Evolutionary conservation across 148 eudicot species (phyloP).

Genomic region (Chenopodium album): DNA sequence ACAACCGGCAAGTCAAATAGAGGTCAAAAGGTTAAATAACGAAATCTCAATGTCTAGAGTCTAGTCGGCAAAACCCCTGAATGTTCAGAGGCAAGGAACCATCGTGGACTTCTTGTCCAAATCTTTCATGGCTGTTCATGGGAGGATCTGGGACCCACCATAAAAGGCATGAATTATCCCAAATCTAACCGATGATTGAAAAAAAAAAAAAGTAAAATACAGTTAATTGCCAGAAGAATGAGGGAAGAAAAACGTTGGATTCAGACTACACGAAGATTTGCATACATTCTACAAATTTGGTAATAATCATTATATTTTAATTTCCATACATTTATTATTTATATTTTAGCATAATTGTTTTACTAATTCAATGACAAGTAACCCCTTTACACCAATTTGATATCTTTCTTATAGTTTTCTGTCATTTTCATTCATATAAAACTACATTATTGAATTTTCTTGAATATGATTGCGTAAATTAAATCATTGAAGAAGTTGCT

Average conservation of each 20-base stretch:
- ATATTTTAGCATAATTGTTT: background rate
- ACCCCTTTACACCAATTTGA: background rate
- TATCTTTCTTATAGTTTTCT: constrained; percentile 5
- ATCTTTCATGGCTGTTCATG: background rate
- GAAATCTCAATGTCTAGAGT: too few species aligned
- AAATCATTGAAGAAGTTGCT: background rate
- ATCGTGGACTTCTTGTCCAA: background rate
- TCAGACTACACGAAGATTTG: background rate
- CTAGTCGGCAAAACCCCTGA: background rate
- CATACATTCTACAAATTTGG: constrained; percentile 2
- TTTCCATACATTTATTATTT: background rate
- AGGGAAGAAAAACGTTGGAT: background rate
- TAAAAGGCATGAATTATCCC: background rate
- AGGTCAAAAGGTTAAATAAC: too few species aligned
- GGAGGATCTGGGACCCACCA: background rate
- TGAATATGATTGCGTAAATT: background rate
- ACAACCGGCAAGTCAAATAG: too few species aligned
- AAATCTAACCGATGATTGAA: too few species aligned
- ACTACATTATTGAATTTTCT: background rate
- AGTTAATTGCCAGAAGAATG: constrained; percentile 1
- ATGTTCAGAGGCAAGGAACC: background rate
- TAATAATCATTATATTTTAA: background rate
- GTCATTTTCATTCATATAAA: constrained; percentile 2
- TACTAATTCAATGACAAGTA: background rate
- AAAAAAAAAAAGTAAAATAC: background rate